Evolutionary conservation across 2,329 filamentous ascomycete species (phyloP), one percentile per base, ranked within the genome.

Genomic region (Endocalyx cinctus): DNA sequence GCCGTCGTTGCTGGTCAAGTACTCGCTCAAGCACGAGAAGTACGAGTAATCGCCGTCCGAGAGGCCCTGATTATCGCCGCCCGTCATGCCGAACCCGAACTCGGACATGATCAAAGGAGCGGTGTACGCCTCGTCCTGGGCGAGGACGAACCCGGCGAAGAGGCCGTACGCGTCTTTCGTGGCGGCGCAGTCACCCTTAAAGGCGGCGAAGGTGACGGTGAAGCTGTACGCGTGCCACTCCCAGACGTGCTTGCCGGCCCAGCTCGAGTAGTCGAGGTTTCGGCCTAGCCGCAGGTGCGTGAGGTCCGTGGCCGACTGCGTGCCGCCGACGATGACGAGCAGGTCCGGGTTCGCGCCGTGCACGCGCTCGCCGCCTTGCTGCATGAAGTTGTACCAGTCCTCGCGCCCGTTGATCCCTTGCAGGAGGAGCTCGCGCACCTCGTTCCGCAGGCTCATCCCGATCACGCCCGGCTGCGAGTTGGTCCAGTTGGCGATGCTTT

Each of bases 201-300:
- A 40, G 38, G 63, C 51, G 14, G 60, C 60, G 40, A 63, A 70
- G 4, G 63, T 70, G 10, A 71, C 60, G 17, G 71, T 74, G 55
- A 72, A 77, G 38, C 59, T 62, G 61, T 79, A 79, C 18, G 68
- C 64, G 56, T 79, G 75, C 48, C 72, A 67, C 55, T 79, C 75
- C 72, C 73, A 79, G 10, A 78, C 72, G 45, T 73, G 63, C 55
- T 79, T 79, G 25, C 59, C 62, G 6, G 44, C 36, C 66, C 68
- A 74, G 10, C 50, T 59, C 4, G 52, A 52, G 28, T 61, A 65
- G 51, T 74, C 66, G 34, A 77, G 60, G 28, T 46, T 51, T 17
- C 49, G 47, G 20, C 39, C 43, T 18, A 60, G 53, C 20, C 49
- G 47, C 22, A 75, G 40, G 38, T 64, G 66, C 5, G 62, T 62